These are phyloP conservation scores for Apiospora saccharicola DNA, from an alignment of 2,329 filamentous ascomycete genomes.

Conservation along the genomic window DNA sequence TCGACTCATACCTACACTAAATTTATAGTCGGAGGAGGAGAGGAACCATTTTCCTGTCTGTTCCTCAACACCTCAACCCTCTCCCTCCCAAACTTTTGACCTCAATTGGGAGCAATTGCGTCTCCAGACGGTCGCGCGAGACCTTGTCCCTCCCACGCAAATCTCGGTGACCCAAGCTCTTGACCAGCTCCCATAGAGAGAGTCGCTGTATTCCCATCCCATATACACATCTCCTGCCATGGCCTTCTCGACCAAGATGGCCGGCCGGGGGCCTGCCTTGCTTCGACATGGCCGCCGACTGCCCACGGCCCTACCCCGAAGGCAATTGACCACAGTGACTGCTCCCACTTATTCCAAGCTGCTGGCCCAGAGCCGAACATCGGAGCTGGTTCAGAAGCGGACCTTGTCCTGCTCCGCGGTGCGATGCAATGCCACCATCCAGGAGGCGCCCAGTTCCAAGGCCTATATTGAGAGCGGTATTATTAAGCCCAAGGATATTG, in stretches of 20 bases:
- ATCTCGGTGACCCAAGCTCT: slow-evolving; percentile 21
- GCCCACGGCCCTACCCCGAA: slow-evolving; percentile 52
- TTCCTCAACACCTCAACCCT: slow-evolving; percentile 12
- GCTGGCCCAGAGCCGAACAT: slow-evolving; percentile 45
- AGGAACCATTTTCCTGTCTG: slow-evolving; percentile 17
- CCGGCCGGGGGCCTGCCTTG: slow-evolving; percentile 64
- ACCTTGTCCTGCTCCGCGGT: slow-evolving; percentile 56
- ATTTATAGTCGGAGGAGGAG: slow-evolving; percentile 16
- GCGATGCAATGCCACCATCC: slow-evolving; percentile 51
- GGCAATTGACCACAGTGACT: slow-evolving; percentile 51
- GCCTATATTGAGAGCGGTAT: slow-evolving; percentile 90
- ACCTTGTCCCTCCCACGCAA: slow-evolving; percentile 3
- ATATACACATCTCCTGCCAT: slow-evolving; percentile 27
- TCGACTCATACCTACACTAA: slow-evolving; percentile 28
- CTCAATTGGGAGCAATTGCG: slow-evolving; percentile 21
- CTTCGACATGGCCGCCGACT: slow-evolving; percentile 63
- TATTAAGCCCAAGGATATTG: slow-evolving; percentile 78
- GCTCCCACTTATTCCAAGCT: slow-evolving; percentile 43
- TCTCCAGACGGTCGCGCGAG: slow-evolving; percentile 19
- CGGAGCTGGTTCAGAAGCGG: slow-evolving; percentile 51
- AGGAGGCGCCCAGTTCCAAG: slow-evolving; percentile 81
- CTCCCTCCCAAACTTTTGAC: background rate
- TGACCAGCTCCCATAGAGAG: slow-evolving; percentile 17
- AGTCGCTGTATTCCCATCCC: background rate
- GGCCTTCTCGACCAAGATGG: slow-evolving; percentile 50